Base-by-base conservation (phyloP, 345 rosid species). In the Dipteronia dyeriana region DNA sequence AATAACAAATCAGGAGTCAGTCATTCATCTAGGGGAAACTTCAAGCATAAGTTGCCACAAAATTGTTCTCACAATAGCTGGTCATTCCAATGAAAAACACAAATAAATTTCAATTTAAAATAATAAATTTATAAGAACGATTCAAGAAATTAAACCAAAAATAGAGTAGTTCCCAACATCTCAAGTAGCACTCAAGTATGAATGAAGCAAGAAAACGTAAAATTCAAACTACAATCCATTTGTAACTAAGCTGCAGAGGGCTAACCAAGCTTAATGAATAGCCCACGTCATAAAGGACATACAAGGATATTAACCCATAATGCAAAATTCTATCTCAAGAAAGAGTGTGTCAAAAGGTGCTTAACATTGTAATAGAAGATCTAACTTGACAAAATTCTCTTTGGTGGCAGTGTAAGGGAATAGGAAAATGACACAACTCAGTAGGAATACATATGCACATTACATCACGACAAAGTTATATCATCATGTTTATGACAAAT, bases 1-100 rank as follows among this genome's bases (percentile, higher is more conserved):
- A 85, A 41, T 6, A 80, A 82, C 73, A 69, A 51, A 83, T 38
- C 45, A 82, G 82, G 74, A 41, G 64, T 56, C 60, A 63, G 73
- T 31, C 77, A 79, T 34, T 45, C 59, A 57, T 19, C 59, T 9
- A 43, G 65, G 39, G 29, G 26, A 76, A 66, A 39, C 26, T 11
- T 59, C 12, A 34, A 31, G 65, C 34, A 34, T 75, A 39, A 66
- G 72, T 45, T 4, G 60, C 68, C 20, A 17, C 31, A 47, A 49
- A 13, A 12, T 20, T 3, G 45, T 63, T 49, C 23, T 63, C 70
- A 39, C 20, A 74, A 10, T 49, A 62, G 65, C 68, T 22, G 26
- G 26, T 59, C 17, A 2, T 59, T 59, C 63, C 23, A 59, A n/a
- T 59, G 63, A 59, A n/a, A 20, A 10, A 38, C 11, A 73, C 56